These are phyloP conservation scores for Monilinia laxa DNA, from an alignment of 2,329 filamentous ascomycete species.

Conservation along the genomic window DNA sequence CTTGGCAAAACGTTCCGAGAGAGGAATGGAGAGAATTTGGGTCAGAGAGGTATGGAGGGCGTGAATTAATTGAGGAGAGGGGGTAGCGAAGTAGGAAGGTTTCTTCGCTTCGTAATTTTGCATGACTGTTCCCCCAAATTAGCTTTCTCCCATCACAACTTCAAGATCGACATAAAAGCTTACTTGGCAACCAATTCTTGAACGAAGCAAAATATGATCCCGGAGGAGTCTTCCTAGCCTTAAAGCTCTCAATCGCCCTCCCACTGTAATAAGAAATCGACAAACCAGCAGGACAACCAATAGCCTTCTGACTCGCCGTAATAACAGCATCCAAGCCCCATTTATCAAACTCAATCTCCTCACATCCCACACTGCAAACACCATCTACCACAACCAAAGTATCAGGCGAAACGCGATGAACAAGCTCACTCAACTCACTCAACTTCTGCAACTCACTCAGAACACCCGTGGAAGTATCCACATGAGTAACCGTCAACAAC, in stretches of 20 bases:
- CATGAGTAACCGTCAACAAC: conserved; percentile 90
- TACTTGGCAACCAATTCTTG: conserved; percentile 95
- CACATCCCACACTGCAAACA: conserved; percentile 93
- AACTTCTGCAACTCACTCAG: conserved; percentile 85
- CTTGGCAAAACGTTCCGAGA: conserved; percentile 78
- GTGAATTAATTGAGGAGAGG: conserved; percentile 88
- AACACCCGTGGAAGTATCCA: conserved; percentile 96
- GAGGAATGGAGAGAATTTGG: conserved; percentile 78
- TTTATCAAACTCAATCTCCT: conserved; percentile 93
- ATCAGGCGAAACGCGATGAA: conserved; percentile 83
- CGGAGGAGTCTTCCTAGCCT: conserved; percentile 77
- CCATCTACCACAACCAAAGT: conserved; percentile 92
- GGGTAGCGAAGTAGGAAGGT: conserved; percentile 95
- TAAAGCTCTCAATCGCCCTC: conserved; percentile 77
- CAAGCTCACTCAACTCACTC: conserved; percentile 77
- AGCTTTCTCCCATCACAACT: conserved; percentile 11
- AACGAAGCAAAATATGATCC: conserved; percentile 92
- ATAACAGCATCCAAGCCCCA: conserved; percentile 92
- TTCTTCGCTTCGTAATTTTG: conserved; percentile 98
- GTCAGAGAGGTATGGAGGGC: conserved; percentile 86
- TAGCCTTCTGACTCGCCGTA: conserved; percentile 94
- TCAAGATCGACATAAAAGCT: conserved; percentile 36
- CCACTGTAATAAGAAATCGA: conserved; percentile 94
- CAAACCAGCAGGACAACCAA: conserved; percentile 90
- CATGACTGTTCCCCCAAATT: conserved; percentile 64